Base-by-base conservation (phyloP, 768 basidiomycete genomes). In the Tulasnella sp. region DNA sequence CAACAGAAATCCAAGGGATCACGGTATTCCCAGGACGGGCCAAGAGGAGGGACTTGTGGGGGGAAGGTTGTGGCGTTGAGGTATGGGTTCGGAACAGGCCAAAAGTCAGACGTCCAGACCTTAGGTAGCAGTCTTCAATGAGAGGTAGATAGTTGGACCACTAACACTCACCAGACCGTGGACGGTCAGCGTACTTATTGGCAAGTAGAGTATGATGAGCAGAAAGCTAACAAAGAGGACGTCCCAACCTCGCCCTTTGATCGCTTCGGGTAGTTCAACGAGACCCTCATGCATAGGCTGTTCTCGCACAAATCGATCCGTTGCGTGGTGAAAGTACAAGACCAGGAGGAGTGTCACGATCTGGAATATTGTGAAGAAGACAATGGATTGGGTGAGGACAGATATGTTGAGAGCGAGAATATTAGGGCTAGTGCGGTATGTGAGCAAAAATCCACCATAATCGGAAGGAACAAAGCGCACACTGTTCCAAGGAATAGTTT, bases 81-180 rank as follows among this genome's bases (percentile, higher is more conserved):
- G 63, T 85, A 85, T 3, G 83, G 83, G 65, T 85, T 85, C 0
- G 77, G 68, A 25, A 85, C 77, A 5, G 75, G 74, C 84, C 83
- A 88, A 17, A 84, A 75, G 69, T 87, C 86, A 45, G 80, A 74
- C 0, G 83, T 83, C 84, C 83, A 87, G 1, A 84, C 39, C 46
- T 49, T 31, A 15, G 21, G 17, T n/a, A 49, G 37, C 39, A 17
- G 11, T 3, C 8, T 6, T 27, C 8, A 35, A n/a, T 4, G 39
- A 32, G 4, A 49, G 4, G 34, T 37, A n/a, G 7, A 58, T 2
- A n/a, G 3, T 11, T n/a, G 23, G 2, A 12, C 32, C 21, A 1
- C 21, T 40, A 31, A 25, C 6, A 59, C 63, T 58, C n/a, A 64
- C 77, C 14, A 88, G 69, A 29, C 84, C 84, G 62, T 84, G 84